Percentiles rank a stretch among this genome's conserved stretches.
These are phyloP conservation scores for Toxicodendron radicans DNA, from an alignment of 345 rosid genomes.

Conservation along the genomic window DNA sequence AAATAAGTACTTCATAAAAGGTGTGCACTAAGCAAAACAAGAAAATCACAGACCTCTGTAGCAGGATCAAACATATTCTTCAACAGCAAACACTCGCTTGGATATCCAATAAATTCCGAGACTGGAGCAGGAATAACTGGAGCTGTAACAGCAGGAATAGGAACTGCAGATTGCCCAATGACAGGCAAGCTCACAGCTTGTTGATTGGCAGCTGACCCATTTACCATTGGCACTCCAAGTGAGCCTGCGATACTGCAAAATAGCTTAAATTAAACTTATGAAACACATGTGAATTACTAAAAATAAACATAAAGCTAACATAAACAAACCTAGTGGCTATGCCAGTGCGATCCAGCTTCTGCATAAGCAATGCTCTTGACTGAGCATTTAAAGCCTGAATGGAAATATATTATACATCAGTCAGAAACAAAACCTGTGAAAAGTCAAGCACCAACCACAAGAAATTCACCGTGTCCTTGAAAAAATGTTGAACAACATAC, in stretches of 20 bases:
- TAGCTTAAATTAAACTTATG: constrained; percentile 4
- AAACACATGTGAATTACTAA: background rate
- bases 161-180: constrained; percentile 48
- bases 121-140: constrained; percentile 48
- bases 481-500: background rate
- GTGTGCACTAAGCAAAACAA: background rate
- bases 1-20: constrained; percentile 10
- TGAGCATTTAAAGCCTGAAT: constrained; percentile 85
- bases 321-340: constrained; percentile 63
- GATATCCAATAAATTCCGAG: constrained; percentile 64
- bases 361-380: constrained; percentile 84
- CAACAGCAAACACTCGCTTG: constrained; percentile 83
- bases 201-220: constrained; percentile 60
- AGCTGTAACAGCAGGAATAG: constrained; percentile 53
- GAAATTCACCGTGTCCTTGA: background rate
- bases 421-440: constrained; percentile 1
- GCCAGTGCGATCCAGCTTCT: constrained; percentile 89
- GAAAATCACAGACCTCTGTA: constrained; percentile 59
- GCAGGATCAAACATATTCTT: constrained; percentile 94
- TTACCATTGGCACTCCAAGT: constrained; percentile 63
- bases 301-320: background rate
- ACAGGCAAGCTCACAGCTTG: constrained; percentile 50
- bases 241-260: constrained; percentile 59
- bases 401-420: constrained; percentile 11
- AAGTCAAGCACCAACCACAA: background rate